Conservation (phyloP, 805 yeast species). For the Sugiyamaella qingdaonensis region DNA sequence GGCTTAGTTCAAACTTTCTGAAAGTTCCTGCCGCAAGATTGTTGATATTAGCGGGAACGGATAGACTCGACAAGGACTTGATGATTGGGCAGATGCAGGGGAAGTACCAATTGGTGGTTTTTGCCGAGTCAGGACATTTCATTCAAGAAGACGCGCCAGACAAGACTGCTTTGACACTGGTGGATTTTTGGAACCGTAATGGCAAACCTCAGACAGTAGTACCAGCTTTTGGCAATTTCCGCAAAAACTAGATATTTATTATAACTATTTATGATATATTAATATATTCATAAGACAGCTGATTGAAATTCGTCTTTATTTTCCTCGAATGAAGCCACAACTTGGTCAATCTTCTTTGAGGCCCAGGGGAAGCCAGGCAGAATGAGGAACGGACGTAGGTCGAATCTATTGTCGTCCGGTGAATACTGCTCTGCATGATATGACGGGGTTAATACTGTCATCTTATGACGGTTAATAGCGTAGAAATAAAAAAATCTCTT, state of each 20-base stretch:
- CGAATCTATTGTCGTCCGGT: conserved; percentile 96
- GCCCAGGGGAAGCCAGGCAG: conserved; percentile 90
- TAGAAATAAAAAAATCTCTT: conserved; percentile 89
- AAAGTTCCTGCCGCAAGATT: conserved; percentile 56
- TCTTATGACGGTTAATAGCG: conserved; percentile 94
- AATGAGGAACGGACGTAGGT: conserved; percentile 90
- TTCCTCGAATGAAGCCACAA: conserved; percentile 40
- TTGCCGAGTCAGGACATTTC: conserved; percentile 83
- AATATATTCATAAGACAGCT: not conserved
- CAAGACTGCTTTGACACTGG: conserved; percentile 53
- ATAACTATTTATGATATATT: conserved; percentile 1
- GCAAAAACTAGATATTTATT: conserved; percentile 9
- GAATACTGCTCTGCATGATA: conserved; percentile 98
- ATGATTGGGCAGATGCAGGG: conserved; percentile 99
- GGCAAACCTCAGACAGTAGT: conserved; percentile 26
- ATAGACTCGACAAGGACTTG: conserved; percentile 75
- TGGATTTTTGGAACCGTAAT: conserved; percentile 35
- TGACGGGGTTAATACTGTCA: conserved; percentile 95
- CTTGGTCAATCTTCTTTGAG: conserved; percentile 76
- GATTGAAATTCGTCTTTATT: conserved; percentile 10
- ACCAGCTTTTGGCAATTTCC: conserved; percentile 34
- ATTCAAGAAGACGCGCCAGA: conserved; percentile 87
- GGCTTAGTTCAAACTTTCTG: conserved; percentile 55
- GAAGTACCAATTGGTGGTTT: conserved; percentile 77
- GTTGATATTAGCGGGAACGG: conserved; percentile 82